A percentile compares a stretch with the other conserved stretches of the same genome.
Evolutionary conservation across 495 filamentous ascomycete genomes (phyloP).

Genomic region (Aspergillus avenaceus): DNA sequence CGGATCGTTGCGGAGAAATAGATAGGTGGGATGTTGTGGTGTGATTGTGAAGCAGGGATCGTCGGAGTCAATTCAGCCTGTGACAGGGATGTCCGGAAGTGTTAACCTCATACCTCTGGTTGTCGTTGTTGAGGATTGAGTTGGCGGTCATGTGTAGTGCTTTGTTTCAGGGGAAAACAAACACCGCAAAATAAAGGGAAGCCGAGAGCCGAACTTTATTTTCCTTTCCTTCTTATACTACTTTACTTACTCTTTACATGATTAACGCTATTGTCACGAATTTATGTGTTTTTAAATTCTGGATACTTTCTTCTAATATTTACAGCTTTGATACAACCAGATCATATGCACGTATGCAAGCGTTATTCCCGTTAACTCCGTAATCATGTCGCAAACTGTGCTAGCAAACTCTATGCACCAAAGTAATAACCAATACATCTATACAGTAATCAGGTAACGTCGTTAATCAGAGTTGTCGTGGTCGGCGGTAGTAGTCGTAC

Average conservation of each 20-base stretch:
- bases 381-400: neutral
- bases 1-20: neutral
- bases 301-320: no score
- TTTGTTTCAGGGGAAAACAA: neutral
- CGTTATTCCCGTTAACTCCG: neutral
- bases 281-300: no score
- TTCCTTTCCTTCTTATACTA: no score
- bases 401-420: neutral
- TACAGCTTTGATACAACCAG: no score
- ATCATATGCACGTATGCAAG: conserved; percentile 1
- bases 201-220: conserved; percentile 2
- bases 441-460: conserved; percentile 2
- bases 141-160: neutral
- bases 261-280: neutral
- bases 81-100: neutral
- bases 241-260: no score
- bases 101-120: conserved; percentile 8
- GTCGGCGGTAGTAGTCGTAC: conserved; percentile 38
- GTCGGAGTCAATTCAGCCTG: neutral
- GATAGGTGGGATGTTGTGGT: neutral
- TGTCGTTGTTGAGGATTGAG: no score
- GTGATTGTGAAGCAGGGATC: neutral
- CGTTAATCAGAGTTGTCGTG: conserved; percentile 12
- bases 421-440: conserved; percentile 1
- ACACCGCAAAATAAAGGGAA: no score